These are phyloP conservation scores for Russula compacta DNA, from an alignment of 768 basidiomycete genomes.

Conservation along the genomic window DNA sequence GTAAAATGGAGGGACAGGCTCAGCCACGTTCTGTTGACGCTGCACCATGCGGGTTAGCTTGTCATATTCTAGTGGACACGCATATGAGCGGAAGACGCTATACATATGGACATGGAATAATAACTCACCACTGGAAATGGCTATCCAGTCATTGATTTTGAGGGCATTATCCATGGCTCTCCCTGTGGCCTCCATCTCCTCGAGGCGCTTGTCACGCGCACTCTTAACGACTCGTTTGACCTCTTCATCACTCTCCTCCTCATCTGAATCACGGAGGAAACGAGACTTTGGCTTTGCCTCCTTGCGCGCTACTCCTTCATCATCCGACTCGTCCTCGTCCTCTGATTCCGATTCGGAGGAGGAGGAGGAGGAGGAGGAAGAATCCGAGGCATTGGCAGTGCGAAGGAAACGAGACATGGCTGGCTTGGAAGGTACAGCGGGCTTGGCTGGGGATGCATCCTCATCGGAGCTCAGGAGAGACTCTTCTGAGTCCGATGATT, in stretches of 20 bases:
- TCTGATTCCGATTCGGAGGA: constrained; percentile 34
- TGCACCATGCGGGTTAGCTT: constrained; percentile 87
- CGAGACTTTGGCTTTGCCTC: constrained; percentile 33
- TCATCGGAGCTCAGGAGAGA: constrained; percentile 65
- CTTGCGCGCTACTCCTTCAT: constrained; percentile 32
- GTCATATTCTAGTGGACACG: constrained; percentile 76
- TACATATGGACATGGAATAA: background rate
- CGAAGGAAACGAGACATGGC: constrained; percentile 76
- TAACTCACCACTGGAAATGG: constrained; percentile 72
- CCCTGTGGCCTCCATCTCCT: constrained; percentile 90
- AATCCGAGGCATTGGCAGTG: constrained; percentile 47
- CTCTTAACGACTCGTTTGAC: constrained; percentile 68
- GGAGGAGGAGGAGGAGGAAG: constrained; percentile 38
- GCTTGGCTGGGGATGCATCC: constrained; percentile 44
- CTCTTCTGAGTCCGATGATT: constrained; percentile 64
- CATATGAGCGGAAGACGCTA: constrained; percentile 6
- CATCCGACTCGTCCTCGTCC: constrained; percentile 37
- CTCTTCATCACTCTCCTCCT: constrained; percentile 57
- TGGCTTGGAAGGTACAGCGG: constrained; percentile 39
- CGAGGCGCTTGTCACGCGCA: constrained; percentile 85
- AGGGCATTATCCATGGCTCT: constrained; percentile 89
- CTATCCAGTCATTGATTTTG: constrained; percentile 96
- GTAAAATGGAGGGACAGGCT: constrained; percentile 82
- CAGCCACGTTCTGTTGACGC: constrained; percentile 75
- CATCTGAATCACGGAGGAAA: constrained; percentile 40